Evolutionary conservation across 257 asterid species (phyloP), one percentile per base, ranked within the genome.

Genomic region (Jasminum sambac): DNA sequence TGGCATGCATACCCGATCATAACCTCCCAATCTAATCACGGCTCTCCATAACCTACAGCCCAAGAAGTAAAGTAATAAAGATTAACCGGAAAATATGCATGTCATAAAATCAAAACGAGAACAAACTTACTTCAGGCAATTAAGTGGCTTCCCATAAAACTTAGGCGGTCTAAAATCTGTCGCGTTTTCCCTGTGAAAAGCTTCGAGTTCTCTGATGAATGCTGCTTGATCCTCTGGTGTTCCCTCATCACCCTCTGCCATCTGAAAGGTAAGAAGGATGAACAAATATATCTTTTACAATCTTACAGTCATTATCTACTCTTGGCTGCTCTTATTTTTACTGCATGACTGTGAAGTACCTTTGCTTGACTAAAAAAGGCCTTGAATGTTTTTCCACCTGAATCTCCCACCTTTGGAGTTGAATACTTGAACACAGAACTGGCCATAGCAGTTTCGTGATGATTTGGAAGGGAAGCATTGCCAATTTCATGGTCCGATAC

Each of bases 1-100:
- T 44, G 52, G 66, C 67, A 48, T 44, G 61, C 78, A 65, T 88
- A 88, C 96, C 90, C 72, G 79, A 66, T 88, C 96, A 84, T 88
- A 88, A 79, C 92, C 96, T 42, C 96, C 96, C 85, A 88, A 76
- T 76, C 75, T 86, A 57, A 86, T 78, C 26, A 86, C 92, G 19
- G 89, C 78, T 69, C 84, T 84, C 96, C 96, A 88, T 39, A 88
- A 83, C 86, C 96, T 88, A 75, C 66, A 79, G 68, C 70, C 71
- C 72, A 61, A 30, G 36, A 68, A 62, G 60, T 5, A 41, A 23
- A 25, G 58, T 61, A 60, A 5, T 61, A 25, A 72, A 62, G 25
- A 0, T 61, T 12, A 24, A n/a, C 48, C 70, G 24, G 64, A 60
- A 62, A 68, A 74, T n/a, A 39, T 8, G 50, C 13, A 50, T 17